Base-by-base conservation (phyloP, 306 rosid species). In the Gleditsia sinensis region DNA sequence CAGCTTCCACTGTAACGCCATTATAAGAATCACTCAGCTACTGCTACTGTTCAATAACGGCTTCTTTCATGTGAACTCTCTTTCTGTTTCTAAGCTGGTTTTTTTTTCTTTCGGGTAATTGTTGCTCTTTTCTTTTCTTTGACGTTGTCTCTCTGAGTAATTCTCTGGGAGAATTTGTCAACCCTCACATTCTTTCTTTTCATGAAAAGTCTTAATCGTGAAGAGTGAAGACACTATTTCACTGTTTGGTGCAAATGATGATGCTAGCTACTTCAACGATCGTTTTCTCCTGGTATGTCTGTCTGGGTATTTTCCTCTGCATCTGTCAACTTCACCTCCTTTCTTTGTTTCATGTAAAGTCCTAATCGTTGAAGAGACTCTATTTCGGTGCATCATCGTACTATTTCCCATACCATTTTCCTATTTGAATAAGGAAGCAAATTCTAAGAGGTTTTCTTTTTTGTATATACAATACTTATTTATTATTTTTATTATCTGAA, bases 341-440 rank as follows among this genome's bases (percentile, higher is more conserved):
- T 69, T 34, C 40, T 43, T 34, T 34, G 51, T 49, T 58, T 2
- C 27, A 57, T 36, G 65, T 36, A 12, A n/a, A 54, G 17, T 59
- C 62, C 20, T 54, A 1, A 50, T 17, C 64, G 5, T 0, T 25
- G 19, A 12, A 66, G 53, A 39, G 16, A 21, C 24, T 46, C 0
- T 59, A 8, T 2, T 42, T 79, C 69, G 69, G 50, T 28, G 36
- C 48, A 39, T 39, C 70, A 63, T 81, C 73, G 25, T 76, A 32
- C 20, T 8, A 24, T 51, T n/a, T 55, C 68, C 53, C 37, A 34
- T 73, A 36, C 39, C 59, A 67, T 78, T 74, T 64, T 19, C 43
- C 20, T 32, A 3, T 3, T 16, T 13, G 12, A 20, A 6, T 39
- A n/a, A 25, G 46, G 19, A 37, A 43, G 50, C 58, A 51, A 78